These are phyloP conservation scores for Paspalum vaginatum DNA, from an alignment of 176 grass and related monocot species.

Conservation along the genomic window DNA sequence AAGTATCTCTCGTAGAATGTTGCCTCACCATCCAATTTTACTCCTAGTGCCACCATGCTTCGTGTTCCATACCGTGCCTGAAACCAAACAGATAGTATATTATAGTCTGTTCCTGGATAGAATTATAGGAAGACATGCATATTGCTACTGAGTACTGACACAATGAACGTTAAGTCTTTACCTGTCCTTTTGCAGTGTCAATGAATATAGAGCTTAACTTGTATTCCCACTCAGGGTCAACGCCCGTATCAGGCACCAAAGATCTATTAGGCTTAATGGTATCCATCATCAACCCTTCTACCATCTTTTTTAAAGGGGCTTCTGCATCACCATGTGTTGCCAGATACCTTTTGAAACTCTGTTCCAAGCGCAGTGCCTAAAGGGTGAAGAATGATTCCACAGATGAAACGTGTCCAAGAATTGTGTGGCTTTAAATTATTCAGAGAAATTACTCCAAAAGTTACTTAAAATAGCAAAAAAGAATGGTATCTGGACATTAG, in stretches of 20 bases:
- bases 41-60: slow-evolving; percentile 68
- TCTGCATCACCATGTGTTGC: slow-evolving; percentile 32
- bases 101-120: background rate
- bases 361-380: slow-evolving; percentile 56
- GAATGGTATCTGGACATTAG: background rate
- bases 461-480: background rate
- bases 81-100: background rate
- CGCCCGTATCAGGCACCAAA: slow-evolving; percentile 59
- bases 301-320: slow-evolving; percentile 60
- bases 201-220: slow-evolving; percentile 75
- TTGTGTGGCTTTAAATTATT: background rate
- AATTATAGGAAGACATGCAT: background rate
- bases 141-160: background rate
- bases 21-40: slow-evolving; percentile 51
- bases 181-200: slow-evolving; percentile 55
- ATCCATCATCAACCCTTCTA: slow-evolving; percentile 72
- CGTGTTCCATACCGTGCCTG: slow-evolving; percentile 83
- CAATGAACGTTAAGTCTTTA: slow-evolving; percentile 24
- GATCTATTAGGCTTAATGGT: slow-evolving; percentile 54
- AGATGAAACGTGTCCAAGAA: slow-evolving; percentile 4
- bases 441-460: background rate
- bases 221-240: slow-evolving; percentile 66
- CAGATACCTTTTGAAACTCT: slow-evolving; percentile 59
- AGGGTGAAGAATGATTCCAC: slow-evolving; percentile 12
- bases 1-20: slow-evolving; percentile 76